Percentiles rank a stretch among this genome's conserved stretches.
These are phyloP conservation scores for Kodamaea sp. DNA, from an alignment of 1,139 yeast genomes.

Conservation along the genomic window DNA sequence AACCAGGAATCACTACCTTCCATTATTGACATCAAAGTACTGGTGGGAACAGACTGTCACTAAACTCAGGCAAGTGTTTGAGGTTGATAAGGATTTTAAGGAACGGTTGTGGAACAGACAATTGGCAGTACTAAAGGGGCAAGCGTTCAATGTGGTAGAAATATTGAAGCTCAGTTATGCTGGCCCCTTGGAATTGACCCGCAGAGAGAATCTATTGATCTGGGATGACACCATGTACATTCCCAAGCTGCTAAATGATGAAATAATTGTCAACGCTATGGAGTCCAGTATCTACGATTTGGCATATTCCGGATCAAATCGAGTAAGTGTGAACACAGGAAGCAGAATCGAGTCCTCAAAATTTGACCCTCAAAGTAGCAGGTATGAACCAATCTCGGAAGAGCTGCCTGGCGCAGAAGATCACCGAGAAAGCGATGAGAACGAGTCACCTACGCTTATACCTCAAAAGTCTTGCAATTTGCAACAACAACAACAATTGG, in stretches of 20 bases:
- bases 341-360: not conserved
- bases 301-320: slow-evolving; percentile 3
- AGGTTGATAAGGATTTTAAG: slow-evolving; percentile 61
- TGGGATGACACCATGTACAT: slow-evolving; percentile 65
- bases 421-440: too few relatives aligned
- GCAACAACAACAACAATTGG: not conserved
- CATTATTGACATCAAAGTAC: slow-evolving; percentile 55
- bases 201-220: slow-evolving; percentile 57
- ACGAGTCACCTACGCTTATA: not conserved
- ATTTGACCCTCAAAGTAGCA: not conserved
- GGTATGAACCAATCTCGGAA: not conserved
- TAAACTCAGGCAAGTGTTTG: slow-evolving; percentile 49
- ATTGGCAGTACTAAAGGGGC: slow-evolving; percentile 74
- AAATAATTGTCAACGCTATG: slow-evolving; percentile 19
- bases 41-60: slow-evolving; percentile 73
- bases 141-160: slow-evolving; percentile 76
- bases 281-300: slow-evolving; percentile 23
- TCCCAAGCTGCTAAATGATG: slow-evolving; percentile 34
- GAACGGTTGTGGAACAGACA: slow-evolving; percentile 69
- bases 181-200: slow-evolving; percentile 68
- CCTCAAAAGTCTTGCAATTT: not conserved
- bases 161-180: slow-evolving; percentile 56
- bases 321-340: not conserved
- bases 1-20: slow-evolving; percentile 60
- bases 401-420: not conserved